Evolutionary conservation across 192 early-diverging fungal genomes (phyloP), one percentile per base, ranked within the genome.

Genomic region (Spinellus fusiger): DNA sequence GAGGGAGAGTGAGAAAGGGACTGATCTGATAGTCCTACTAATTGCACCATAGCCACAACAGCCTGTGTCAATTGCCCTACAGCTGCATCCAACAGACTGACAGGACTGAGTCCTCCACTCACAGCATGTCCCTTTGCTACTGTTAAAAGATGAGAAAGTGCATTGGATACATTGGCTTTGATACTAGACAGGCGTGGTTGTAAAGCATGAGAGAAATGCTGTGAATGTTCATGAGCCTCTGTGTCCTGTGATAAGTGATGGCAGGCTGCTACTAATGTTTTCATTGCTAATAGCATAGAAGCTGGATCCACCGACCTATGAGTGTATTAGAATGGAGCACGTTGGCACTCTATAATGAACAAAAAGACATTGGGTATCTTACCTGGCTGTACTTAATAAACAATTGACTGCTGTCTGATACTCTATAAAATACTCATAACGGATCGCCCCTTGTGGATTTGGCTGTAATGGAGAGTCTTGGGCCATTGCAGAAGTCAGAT

Each of bases 391-490:
- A 18, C 78, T 69, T 32, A 98, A 70, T 7, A 98, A 75, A 31
- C 85, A 83, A 66, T 94, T 89, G 29, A 94, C 80, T n/a, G 92
- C 86, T 13, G 77, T 79, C 65, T 95, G 87, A 77, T 93, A 95
- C 16, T 79, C 73, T 25, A 81, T 77, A 22, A 95, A 77, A 27
- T 82, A 76, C 3, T 77, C 76, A 32, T 86, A 86, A 13, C 89
- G 81, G 34, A 97, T 80, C 13, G 78, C 80, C 20, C 90, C 93
- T 56, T 81, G 76, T 13, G 80, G 61, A 27, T 54, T 69, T 28
- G 74, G 74, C 15, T 56, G 32, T 18, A 76, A 59, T 31, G 56
- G 40, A 6, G 65, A 56, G 33, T 69, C 66, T 5, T 25, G 23
- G 6, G 20, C 18, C 10, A 25, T 51, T 28, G n/a, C n/a, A n/a